Evolutionary conservation across 2,329 filamentous ascomycete genomes (phyloP), one percentile per base, ranked within the genome.

Genomic region (Botrytis tulipae): DNA sequence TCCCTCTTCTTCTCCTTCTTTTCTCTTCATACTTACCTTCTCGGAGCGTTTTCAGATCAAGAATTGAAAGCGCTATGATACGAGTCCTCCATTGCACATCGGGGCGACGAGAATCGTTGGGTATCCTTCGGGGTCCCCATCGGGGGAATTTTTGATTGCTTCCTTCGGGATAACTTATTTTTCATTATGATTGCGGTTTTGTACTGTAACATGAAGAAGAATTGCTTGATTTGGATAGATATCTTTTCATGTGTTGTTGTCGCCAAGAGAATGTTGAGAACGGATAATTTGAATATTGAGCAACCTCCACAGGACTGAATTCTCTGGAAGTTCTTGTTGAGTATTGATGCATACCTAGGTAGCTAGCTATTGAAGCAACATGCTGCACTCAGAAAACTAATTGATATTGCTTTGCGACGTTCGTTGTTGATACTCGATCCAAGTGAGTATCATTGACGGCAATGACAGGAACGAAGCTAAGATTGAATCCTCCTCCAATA

Each of bases 11-110:
- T 2, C 59, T 77, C 72, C n/a, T 75, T 74, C 46, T 40, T 62
- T 79, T 77, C 25, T 78, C 72, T 74, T 80, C 78, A 83, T 82
- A 83, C 81, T 82, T 82, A 83, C 82, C 81, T 82, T 82, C 73
- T 80, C 76, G 73, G 73, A 75, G 74, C 63, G 20, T 68, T 44
- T 63, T 60, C 66, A 71, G 80, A 76, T 82, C 81, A 82, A 74
- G 78, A 76, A 79, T 80, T 75, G 70, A 29, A 16, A 70, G 57
- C 71, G 48, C 40, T 73, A 77, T 77, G 73, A 73, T 78, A 80
- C 78, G 82, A 85, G 83, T 83, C 85, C 86, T 87, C 84, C 86
- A 87, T 87, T 87, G 86, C 86, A 87, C 86, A 87, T 78, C 85
- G 86, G 83, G 86, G 86, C 79, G 85, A 83, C 84, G 82, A 84